These are phyloP conservation scores for Diversispora epigaea DNA, from an alignment of 192 early-diverging fungal species.

Conservation along the genomic window DNA sequence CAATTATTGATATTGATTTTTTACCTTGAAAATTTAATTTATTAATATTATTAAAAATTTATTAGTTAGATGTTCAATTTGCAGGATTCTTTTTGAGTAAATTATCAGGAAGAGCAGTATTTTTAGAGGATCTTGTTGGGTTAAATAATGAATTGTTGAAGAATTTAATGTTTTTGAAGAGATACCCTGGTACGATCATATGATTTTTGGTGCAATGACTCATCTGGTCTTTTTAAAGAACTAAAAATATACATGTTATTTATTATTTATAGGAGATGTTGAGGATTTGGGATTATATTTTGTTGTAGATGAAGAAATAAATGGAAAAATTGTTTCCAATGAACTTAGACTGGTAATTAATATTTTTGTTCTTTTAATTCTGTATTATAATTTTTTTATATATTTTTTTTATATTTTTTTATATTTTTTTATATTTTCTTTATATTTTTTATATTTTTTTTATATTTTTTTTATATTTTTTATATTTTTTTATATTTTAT, in stretches of 20 bases:
- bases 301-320: slow-evolving; percentile 58
- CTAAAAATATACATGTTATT: neutral
- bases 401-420: neutral
- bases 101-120: slow-evolving; percentile 54
- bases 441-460: too few species aligned
- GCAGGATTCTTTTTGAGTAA: slow-evolving; percentile 60
- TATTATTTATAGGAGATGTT: slow-evolving; percentile 44
- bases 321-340: slow-evolving; percentile 47
- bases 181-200: slow-evolving; percentile 48
- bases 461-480: too few species aligned
- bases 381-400: too few species aligned
- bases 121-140: slow-evolving; percentile 59
- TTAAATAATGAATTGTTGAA: slow-evolving; percentile 55
- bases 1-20: too few species aligned
- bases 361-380: slow-evolving; percentile 25
- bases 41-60: too few species aligned
- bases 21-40: too few species aligned
- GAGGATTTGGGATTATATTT: slow-evolving; percentile 66
- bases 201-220: neutral
- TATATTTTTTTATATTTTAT: too few species aligned
- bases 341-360: slow-evolving; percentile 42
- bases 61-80: slow-evolving; percentile 55
- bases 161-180: slow-evolving; percentile 59
- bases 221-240: neutral
- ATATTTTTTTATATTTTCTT: too few species aligned